These are phyloP conservation scores for Amylostereum chailletii DNA, from an alignment of 1,284 basidiomycete genomes.

Conservation along the genomic window DNA sequence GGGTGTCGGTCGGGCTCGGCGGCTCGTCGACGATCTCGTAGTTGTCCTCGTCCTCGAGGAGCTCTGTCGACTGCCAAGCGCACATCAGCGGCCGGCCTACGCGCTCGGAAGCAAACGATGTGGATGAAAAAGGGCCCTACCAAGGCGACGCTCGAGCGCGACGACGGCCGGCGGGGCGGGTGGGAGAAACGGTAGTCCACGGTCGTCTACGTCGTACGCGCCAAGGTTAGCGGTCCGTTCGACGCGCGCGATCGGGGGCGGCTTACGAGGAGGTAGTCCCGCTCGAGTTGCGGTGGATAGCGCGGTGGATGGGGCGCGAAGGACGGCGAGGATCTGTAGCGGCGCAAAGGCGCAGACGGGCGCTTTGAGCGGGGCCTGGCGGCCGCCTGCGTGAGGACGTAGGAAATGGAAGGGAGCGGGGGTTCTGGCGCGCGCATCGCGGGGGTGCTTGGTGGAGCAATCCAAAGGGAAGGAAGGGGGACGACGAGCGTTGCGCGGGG, in stretches of 20 bases:
- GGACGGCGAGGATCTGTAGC: conserved; percentile 6
- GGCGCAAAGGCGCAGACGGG: conserved; percentile 1
- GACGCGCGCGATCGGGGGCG: neutral
- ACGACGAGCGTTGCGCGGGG: too few relatives aligned
- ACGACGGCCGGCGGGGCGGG: conserved; percentile 5
- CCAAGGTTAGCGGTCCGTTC: neutral
- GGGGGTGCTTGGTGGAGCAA: neutral
- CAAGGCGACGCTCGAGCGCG: conserved; percentile 13
- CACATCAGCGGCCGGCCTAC: neutral
- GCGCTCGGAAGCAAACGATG: too few relatives aligned
- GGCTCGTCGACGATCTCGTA: neutral
- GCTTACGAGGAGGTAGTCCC: conserved; percentile 10
- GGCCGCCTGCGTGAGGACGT: conserved; percentile 8
- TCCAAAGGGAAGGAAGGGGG: neutral
- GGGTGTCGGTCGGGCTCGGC: neutral
- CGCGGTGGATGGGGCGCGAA: conserved; percentile 7
- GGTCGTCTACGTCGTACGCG: conserved; percentile 7
- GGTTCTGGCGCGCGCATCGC: conserved; percentile 10
- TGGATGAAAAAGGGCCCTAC: conserved; percentile 3
- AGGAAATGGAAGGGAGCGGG: conserved; percentile 10
- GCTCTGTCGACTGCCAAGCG: conserved; percentile 7
- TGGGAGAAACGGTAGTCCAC: conserved; percentile 11
- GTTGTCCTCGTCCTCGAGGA: conserved; percentile 6
- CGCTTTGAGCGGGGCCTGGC: neutral
- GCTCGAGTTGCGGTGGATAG: conserved; percentile 11